These are phyloP conservation scores for Allantophomopsis lycopodina DNA, from an alignment of 2,329 filamentous ascomycete species.

Conservation along the genomic window DNA sequence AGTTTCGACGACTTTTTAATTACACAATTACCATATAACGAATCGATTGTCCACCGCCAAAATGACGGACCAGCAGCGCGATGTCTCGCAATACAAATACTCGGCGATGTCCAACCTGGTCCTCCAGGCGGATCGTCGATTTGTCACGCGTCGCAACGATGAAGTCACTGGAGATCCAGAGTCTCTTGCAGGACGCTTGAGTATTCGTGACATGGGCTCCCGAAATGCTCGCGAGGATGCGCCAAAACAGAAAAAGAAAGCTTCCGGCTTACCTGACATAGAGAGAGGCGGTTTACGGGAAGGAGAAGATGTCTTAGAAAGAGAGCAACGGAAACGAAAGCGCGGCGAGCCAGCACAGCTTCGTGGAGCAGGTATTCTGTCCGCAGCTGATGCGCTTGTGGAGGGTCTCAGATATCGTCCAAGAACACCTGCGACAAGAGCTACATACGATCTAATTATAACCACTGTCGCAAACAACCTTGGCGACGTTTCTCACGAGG, in stretches of 20 bases:
- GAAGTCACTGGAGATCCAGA: slow-evolving; percentile 96
- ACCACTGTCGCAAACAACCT: slow-evolving; percentile 80
- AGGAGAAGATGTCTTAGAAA: slow-evolving; percentile 69
- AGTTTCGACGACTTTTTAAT: too few species aligned
- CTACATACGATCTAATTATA: slow-evolving; percentile 87
- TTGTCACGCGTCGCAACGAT: slow-evolving; percentile 82
- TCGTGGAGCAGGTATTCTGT: slow-evolving; percentile 64
- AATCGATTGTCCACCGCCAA: slow-evolving; percentile 7
- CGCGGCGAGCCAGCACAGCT: slow-evolving; percentile 56
- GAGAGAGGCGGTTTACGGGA: slow-evolving; percentile 66
- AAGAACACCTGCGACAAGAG: slow-evolving; percentile 78
- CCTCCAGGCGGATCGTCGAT: slow-evolving; percentile 96
- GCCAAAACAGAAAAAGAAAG: slow-evolving; percentile 66
- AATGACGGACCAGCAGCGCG: slow-evolving; percentile 64
- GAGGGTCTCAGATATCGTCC: slow-evolving; percentile 89
- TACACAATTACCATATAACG: too few species aligned
- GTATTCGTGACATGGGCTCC: slow-evolving; percentile 87
- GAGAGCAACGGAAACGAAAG: slow-evolving; percentile 80
- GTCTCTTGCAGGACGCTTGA: slow-evolving; percentile 87
- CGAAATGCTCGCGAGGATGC: slow-evolving; percentile 67
- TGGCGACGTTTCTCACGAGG: slow-evolving; percentile 84
- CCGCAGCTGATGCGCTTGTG: slow-evolving; percentile 72
- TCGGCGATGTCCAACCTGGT: slow-evolving; percentile 99
- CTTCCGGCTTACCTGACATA: slow-evolving; percentile 50
- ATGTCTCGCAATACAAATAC: slow-evolving; percentile 98